Conservation (phyloP, 176 grass and related monocot species). For the Pontederia crassipes region DNA sequence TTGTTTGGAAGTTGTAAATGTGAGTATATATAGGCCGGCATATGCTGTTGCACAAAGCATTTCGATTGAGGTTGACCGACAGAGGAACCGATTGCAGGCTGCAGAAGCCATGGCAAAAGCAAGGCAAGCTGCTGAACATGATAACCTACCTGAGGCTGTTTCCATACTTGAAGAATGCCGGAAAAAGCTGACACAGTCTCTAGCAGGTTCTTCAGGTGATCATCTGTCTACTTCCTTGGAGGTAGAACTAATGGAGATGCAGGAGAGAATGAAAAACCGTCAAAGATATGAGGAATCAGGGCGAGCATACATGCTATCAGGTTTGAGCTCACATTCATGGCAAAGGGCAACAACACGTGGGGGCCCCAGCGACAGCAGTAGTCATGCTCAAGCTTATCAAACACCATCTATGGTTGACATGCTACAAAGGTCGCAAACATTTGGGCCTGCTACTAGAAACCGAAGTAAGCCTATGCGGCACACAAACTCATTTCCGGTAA, state of each 20-base stretch:
- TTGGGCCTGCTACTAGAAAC: background rate
- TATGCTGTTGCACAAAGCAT: slow-evolving; percentile 19
- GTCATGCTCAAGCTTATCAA: slow-evolving; percentile 31
- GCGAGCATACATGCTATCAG: slow-evolving; percentile 38
- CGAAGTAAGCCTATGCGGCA: background rate
- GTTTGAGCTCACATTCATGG: slow-evolving; percentile 43
- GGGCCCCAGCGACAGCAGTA: slow-evolving; percentile 24
- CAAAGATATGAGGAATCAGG: slow-evolving; percentile 30
- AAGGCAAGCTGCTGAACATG: slow-evolving; percentile 19
- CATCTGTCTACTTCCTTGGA: slow-evolving; percentile 21
- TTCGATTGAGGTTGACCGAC: slow-evolving; percentile 49
- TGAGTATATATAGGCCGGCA: slow-evolving; percentile 40
- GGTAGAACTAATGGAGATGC: slow-evolving; percentile 41
- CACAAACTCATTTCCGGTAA: background rate
- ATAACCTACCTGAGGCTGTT: slow-evolving; percentile 13
- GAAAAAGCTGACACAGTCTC: slow-evolving; percentile 6
- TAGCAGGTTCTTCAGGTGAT: slow-evolving; percentile 2
- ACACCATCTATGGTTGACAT: slow-evolving; percentile 45
- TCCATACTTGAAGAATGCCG: slow-evolving; percentile 22
- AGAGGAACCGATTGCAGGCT: slow-evolving; percentile 26
- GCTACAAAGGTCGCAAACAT: slow-evolving; percentile 32
- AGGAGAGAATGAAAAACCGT: slow-evolving; percentile 25
- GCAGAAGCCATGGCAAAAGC: slow-evolving; percentile 32
- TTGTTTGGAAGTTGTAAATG: slow-evolving; percentile 32
- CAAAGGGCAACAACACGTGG: slow-evolving; percentile 41